Evolutionary conservation across 1,284 basidiomycete genomes (phyloP).

Genomic region (Cutaneotrichosporon mucoides): DNA sequence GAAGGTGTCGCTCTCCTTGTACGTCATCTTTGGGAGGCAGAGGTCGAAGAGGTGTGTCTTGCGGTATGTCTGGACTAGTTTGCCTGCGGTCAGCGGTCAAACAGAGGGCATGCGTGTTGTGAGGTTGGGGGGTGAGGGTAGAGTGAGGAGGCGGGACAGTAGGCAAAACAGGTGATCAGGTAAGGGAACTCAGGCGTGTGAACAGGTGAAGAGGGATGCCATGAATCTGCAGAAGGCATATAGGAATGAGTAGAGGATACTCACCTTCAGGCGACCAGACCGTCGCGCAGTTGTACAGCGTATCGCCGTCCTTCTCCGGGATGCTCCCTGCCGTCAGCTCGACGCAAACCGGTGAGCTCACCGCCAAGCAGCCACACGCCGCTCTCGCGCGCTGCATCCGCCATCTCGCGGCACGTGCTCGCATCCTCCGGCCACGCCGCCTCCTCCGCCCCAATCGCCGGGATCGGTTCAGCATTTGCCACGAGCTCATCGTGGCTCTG

Average conservation of each 20-base stretch:
- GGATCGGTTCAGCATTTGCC: conserved; percentile 12
- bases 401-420: conserved; percentile 69
- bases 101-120: no score
- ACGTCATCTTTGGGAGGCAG: conserved; percentile 85
- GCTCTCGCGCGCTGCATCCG: conserved; percentile 66
- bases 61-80: conserved; percentile 69
- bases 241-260: conserved; percentile 5
- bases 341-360: background rate
- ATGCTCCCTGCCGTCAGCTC: conserved; percentile 58
- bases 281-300: conserved; percentile 77
- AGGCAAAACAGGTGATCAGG: no score
- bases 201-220: no score
- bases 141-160: no score
- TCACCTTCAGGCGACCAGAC: conserved; percentile 74
- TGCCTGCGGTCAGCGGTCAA: background rate
- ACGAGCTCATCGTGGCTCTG: conserved; percentile 7
- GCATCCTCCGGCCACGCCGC: conserved; percentile 9
- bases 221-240: background rate
- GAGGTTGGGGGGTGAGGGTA: no score
- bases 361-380: conserved; percentile 73
- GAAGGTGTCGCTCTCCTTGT: conserved; percentile 64
- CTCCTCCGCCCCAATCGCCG: background rate
- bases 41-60: conserved; percentile 94
- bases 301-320: conserved; percentile 64
- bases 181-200: no score